These are phyloP conservation scores for Ascochyta lentis DNA, from an alignment of 2,329 filamentous ascomycete species.

Conservation along the genomic window DNA sequence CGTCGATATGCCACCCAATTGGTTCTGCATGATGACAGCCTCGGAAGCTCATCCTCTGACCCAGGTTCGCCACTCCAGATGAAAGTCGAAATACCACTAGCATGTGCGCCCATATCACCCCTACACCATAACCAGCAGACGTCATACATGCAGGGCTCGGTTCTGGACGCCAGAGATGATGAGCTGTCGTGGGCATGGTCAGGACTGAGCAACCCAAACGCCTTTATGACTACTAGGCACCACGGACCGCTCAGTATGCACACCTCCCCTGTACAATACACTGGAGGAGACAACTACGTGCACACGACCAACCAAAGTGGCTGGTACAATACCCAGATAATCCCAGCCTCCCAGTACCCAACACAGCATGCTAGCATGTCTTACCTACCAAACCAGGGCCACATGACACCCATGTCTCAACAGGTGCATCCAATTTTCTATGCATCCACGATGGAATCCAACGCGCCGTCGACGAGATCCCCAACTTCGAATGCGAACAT, in stretches of 20 bases:
- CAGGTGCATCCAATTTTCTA: no score
- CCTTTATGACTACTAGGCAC: not conserved
- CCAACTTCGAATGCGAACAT: not conserved
- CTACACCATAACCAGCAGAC: not conserved
- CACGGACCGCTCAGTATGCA: not conserved
- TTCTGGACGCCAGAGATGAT: not conserved
- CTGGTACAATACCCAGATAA: not conserved
- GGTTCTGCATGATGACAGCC: slow-evolving; percentile 3
- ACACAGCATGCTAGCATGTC: not conserved
- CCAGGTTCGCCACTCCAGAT: slow-evolving; percentile 4
- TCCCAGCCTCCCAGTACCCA: not conserved
- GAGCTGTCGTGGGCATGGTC: not conserved
- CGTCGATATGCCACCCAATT: not conserved
- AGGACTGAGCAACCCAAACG: not conserved
- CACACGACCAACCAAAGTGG: not conserved
- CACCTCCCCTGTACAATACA: not conserved
- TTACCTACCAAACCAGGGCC: not conserved
- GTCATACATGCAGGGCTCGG: not conserved
- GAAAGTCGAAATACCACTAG: not conserved
- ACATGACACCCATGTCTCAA: not conserved
- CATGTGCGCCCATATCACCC: not conserved
- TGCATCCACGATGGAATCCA: not conserved
- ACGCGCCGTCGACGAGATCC: not conserved
- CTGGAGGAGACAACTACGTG: not conserved
- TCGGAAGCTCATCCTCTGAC: slow-evolving; percentile 7